phyloP scores from a whole-genome alignment of 768 basidiomycete species.

The Boletus coccyginus region DNA sequence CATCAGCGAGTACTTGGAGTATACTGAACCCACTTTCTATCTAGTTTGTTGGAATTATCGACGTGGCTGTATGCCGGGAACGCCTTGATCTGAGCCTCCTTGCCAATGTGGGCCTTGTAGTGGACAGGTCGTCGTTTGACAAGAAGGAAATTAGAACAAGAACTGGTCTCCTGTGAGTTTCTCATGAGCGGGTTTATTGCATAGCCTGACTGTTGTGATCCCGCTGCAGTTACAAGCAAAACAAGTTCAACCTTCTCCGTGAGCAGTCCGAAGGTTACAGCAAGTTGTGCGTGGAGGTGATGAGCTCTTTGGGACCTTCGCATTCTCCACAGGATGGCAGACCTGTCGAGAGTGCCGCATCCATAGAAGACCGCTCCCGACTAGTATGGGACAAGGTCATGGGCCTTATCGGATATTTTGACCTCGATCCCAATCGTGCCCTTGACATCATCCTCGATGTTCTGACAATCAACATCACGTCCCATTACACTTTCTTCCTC shows the following conservation, averaged over 20 bases:
- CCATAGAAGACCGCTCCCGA: conserved; percentile 61
- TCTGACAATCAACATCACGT: conserved; percentile 74
- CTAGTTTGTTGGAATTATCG: conserved; percentile 60
- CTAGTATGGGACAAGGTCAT: conserved; percentile 82
- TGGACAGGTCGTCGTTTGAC: conserved; percentile 62
- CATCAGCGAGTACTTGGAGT: neutral
- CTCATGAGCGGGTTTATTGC: neutral
- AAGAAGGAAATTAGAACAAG: conserved; percentile 80
- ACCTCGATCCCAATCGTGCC: conserved; percentile 91
- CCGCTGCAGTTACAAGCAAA: conserved; percentile 84
- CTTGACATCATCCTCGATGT: conserved; percentile 93
- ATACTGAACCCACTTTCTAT: neutral
- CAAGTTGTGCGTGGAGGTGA: conserved; percentile 83
- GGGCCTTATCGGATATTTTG: conserved; percentile 92
- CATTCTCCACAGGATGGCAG: conserved; percentile 67
- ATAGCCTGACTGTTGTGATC: neutral
- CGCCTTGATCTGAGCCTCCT: conserved; percentile 67
- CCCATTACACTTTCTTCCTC: conserved; percentile 88
- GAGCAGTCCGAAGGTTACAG: conserved; percentile 98
- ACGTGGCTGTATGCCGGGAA: conserved; percentile 64
- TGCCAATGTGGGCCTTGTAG: conserved; percentile 61
- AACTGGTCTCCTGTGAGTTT: conserved; percentile 76
- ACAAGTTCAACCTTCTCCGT: conserved; percentile 95
- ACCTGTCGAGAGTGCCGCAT: conserved; percentile 55
- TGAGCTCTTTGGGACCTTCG: conserved; percentile 69